phyloP scores from a whole-genome alignment of 331 rosid genomes.

The Malus hybrid region DNA sequence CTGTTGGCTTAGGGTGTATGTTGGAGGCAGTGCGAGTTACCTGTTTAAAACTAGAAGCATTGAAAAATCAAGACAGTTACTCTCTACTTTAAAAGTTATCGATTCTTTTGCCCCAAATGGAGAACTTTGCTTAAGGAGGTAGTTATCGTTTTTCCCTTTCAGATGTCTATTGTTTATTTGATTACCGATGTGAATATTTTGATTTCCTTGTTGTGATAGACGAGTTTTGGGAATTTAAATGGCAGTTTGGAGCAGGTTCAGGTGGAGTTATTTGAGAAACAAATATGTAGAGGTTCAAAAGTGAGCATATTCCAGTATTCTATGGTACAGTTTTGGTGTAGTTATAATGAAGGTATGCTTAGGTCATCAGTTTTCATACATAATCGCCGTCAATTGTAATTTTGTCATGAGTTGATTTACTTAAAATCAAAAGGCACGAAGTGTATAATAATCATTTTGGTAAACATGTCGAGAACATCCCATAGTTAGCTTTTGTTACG shows the following conservation, averaged over 20 bases:
- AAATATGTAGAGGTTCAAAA: constrained; percentile 68
- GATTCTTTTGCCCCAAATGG: constrained; percentile 37
- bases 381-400: not conserved
- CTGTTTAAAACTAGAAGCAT: constrained; percentile 72
- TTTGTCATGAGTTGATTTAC: not conserved
- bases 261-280: constrained; percentile 74
- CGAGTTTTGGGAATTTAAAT: constrained; percentile 83
- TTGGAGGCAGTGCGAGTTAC: constrained; percentile 44
- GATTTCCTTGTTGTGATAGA: constrained; percentile 44
- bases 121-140: constrained; percentile 63
- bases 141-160: not conserved
- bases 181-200: not conserved
- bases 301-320: constrained; percentile 82
- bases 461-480: not conserved
- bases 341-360: constrained; percentile 48
- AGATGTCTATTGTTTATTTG: not conserved
- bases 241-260: constrained; percentile 99
- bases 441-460: not conserved
- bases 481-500: not conserved
- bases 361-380: not conserved
- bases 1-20: constrained; percentile 47
- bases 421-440: not conserved
- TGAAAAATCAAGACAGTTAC: constrained; percentile 60
- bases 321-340: constrained; percentile 55
- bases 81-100: constrained; percentile 36